phyloP scores from a whole-genome alignment of 2,329 filamentous ascomycete species.

The Arthrobotrys megalospora region DNA sequence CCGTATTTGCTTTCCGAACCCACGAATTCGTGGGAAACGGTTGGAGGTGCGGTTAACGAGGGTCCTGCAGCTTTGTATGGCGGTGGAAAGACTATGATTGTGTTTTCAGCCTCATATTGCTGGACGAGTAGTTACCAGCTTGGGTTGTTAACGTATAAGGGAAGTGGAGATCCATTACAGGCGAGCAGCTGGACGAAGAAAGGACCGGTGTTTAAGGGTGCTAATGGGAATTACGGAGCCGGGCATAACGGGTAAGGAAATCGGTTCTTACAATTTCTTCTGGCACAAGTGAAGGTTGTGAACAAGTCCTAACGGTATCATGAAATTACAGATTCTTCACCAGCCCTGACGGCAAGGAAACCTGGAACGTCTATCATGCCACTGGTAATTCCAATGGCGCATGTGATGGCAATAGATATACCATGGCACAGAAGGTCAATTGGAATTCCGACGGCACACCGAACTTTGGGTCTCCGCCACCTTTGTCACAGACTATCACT shows the following conservation, averaged over 20 bases:
- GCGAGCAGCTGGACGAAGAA: slow-evolving; percentile 71
- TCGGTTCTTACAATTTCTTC: slow-evolving; percentile 3
- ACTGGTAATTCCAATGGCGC: slow-evolving; percentile 70
- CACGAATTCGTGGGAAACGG: slow-evolving; percentile 71
- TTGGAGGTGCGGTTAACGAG: slow-evolving; percentile 72
- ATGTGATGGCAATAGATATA: slow-evolving; percentile 73
- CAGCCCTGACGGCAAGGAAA: slow-evolving; percentile 72
- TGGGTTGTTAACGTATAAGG: slow-evolving; percentile 72
- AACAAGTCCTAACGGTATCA: background rate
- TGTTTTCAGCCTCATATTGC: slow-evolving; percentile 74
- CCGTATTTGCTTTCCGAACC: slow-evolving; percentile 72
- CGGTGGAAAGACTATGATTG: slow-evolving; percentile 71
- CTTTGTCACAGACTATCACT: slow-evolving; percentile 65
- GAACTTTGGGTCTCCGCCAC: slow-evolving; percentile 69
- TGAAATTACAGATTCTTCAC: slow-evolving; percentile 71
- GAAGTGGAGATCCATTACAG: slow-evolving; percentile 69
- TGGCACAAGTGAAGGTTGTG: too few species aligned
- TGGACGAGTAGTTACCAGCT: slow-evolving; percentile 73
- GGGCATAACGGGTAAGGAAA: slow-evolving; percentile 70
- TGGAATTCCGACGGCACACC: slow-evolving; percentile 72
- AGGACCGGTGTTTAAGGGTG: slow-evolving; percentile 71
- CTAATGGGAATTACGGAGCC: slow-evolving; percentile 74
- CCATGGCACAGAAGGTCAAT: slow-evolving; percentile 72
- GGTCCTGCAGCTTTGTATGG: slow-evolving; percentile 73
- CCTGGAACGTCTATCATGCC: slow-evolving; percentile 74